Evolutionary conservation across 495 filamentous ascomycete species (phyloP).

Genomic region (Penicillium bovifimosum): DNA sequence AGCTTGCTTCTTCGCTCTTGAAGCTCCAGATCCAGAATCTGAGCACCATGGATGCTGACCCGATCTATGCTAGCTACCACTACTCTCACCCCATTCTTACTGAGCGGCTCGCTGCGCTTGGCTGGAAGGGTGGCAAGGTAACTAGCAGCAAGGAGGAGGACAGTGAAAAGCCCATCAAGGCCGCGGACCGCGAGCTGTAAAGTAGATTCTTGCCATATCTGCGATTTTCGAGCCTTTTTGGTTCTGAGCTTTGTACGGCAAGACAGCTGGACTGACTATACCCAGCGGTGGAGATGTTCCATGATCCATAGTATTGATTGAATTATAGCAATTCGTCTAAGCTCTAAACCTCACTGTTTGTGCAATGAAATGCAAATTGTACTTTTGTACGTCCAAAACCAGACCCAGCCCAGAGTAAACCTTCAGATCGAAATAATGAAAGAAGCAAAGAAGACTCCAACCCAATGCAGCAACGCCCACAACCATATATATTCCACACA

Average conservation of each 20-base stretch:
- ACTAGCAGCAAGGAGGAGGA: conserved; percentile 44
- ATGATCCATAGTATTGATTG: conserved; percentile 8
- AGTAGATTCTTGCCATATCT: neutral
- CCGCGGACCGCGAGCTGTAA: conserved; percentile 55
- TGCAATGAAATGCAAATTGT: conserved; percentile 17
- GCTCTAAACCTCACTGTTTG: conserved; percentile 14
- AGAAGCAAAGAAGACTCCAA: conserved; percentile 19
- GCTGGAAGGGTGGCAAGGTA: conserved; percentile 67
- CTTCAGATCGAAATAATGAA: conserved; percentile 9
- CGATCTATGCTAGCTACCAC: conserved; percentile 95
- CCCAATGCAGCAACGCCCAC: conserved; percentile 31
- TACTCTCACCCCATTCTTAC: conserved; percentile 96
- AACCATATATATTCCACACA: conserved; percentile 9
- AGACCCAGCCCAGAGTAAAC: conserved; percentile 6
- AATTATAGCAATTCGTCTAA: conserved; percentile 7
- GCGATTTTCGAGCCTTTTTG: conserved; percentile 4
- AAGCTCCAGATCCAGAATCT: conserved; percentile 98
- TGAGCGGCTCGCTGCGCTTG: conserved; percentile 83
- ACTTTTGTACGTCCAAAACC: conserved; percentile 9
- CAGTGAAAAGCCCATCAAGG: conserved; percentile 49
- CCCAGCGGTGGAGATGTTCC: conserved; percentile 2
- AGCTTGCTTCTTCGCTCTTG: conserved; percentile 81
- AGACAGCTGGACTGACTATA: neutral
- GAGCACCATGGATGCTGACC: conserved; percentile 97
- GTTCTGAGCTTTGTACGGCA: conserved; percentile 4